These are phyloP conservation scores for Pythium myriotylum DNA, from an alignment of 352 stramenopile genomes.

Conservation along the genomic window DNA sequence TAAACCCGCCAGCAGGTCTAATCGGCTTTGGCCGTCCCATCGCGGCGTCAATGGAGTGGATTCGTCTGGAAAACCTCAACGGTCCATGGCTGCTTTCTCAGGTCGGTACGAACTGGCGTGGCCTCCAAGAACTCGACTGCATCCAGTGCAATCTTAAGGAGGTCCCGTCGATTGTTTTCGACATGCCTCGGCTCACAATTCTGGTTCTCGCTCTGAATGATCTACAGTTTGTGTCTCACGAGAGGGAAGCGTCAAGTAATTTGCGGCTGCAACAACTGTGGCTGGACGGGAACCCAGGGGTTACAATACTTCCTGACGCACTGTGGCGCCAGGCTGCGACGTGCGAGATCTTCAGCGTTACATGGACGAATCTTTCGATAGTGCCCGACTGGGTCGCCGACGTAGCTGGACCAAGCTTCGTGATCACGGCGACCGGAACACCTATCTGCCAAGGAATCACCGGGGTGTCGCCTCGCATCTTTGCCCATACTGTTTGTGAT, in stretches of 20 bases:
- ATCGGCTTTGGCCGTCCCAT: background rate
- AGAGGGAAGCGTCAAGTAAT: background rate
- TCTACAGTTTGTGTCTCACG: background rate
- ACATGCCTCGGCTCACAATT: background rate
- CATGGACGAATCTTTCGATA: background rate
- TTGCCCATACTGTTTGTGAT: too few relatives aligned
- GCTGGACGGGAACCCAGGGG: background rate
- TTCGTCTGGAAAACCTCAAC: conserved; percentile 5
- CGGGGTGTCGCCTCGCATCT: too few relatives aligned
- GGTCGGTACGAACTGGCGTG: background rate
- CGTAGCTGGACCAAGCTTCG: background rate
- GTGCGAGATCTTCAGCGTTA: background rate
- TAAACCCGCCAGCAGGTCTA: background rate
- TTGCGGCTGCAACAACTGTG: background rate
- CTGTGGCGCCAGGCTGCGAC: background rate
- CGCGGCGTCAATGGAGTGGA: background rate
- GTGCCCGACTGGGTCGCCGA: conserved; percentile 2
- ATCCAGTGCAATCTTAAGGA: background rate
- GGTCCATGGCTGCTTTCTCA: background rate
- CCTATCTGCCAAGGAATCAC: background rate
- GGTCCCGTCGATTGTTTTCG: background rate
- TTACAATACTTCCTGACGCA: conserved; percentile 1
- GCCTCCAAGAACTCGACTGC: conserved; percentile 4
- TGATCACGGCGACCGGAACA: background rate
- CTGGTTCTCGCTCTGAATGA: background rate